These are phyloP conservation scores for Pyrenochaeta sp. DNA, from an alignment of 2,329 filamentous ascomycete genomes.

Conservation along the genomic window DNA sequence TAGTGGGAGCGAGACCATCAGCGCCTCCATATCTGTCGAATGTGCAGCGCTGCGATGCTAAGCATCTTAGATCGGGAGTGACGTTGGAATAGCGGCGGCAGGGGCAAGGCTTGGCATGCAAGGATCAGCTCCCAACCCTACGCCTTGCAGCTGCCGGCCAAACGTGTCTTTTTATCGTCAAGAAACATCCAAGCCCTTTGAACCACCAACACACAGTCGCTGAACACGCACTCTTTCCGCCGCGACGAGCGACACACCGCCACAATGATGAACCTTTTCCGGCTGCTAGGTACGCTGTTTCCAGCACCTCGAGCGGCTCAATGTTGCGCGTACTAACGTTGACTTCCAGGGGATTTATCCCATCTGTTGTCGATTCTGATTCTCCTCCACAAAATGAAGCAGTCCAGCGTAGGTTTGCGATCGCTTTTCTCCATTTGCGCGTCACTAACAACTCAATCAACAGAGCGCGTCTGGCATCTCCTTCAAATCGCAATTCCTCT, in stretches of 20 bases:
- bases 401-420: constrained; percentile 73
- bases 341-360: constrained; percentile 81
- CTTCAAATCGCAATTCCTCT: constrained; percentile 97
- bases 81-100: constrained; percentile 27
- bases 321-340: no score
- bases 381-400: constrained; percentile 93
- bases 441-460: constrained; percentile 17
- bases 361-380: constrained; percentile 95
- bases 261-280: constrained; percentile 72
- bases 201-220: constrained; percentile 22
- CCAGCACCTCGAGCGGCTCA: no score
- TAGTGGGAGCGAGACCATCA: no score
- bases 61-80: constrained; percentile 10
- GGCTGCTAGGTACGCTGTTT: constrained; percentile 65
- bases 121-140: constrained; percentile 36
- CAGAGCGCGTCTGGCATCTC: constrained; percentile 97
- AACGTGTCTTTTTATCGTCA: constrained; percentile 48
- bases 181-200: constrained; percentile 11
- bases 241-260: constrained; percentile 28
- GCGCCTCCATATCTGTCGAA: no score
- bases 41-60: constrained; percentile 1
- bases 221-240: constrained; percentile 19
- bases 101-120: constrained; percentile 38
- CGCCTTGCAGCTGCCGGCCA: constrained; percentile 34
- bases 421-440: not conserved